Base-by-base conservation (phyloP, 208 protist species). In the Acanthamoeba castellanii region DNA sequence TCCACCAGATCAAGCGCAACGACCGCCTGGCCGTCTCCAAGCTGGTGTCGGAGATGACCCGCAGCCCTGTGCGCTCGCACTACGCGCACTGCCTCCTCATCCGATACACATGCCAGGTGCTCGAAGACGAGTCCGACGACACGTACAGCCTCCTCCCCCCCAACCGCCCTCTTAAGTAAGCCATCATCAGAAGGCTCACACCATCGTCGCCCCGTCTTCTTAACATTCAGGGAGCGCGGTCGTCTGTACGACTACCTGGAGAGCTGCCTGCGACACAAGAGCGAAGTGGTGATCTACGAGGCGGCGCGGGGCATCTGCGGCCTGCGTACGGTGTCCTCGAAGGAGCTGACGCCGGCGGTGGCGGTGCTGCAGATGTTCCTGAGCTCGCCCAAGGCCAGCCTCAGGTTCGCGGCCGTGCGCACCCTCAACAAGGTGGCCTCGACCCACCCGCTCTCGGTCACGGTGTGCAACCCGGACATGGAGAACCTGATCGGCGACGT, bases 261-360 rank as follows among this genome's bases (percentile, higher is more conserved):
- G 64, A 95, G 87, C 27, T 98, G 98, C 96, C 95, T 99, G 93
- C 97, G 99, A 78, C 96, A 99, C 95, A 98, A 97, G 95, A 99
- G 96, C 95, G 99, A 99, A 91, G 98, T 99, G 96, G 99, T 99
- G 72, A 98, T 99, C n/a, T 99, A 99, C 95, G 99, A 99, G 97
- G 99, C 99, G 22, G 98, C 99, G 22, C 98, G 98, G 95, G 98
- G 98, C 1, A 98, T 99, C 55, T 99, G 98, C 96, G 98, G 96
- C 16, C 96, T 99, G 50, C 96, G 96, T 20, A 98, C 98, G 92
- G 95, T 99, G 34, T 98, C 98, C 30, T 95, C 97, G 20, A 97
- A 98, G 94, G 98, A 99, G 94, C 95, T 99, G 9, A 97, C 97
- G 3, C 98, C 99, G 4, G 98, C 98, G 74, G 98, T 99, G 57